phyloP scores from a whole-genome alignment of 495 filamentous ascomycete genomes.

The Cryomyces antarcticus region DNA sequence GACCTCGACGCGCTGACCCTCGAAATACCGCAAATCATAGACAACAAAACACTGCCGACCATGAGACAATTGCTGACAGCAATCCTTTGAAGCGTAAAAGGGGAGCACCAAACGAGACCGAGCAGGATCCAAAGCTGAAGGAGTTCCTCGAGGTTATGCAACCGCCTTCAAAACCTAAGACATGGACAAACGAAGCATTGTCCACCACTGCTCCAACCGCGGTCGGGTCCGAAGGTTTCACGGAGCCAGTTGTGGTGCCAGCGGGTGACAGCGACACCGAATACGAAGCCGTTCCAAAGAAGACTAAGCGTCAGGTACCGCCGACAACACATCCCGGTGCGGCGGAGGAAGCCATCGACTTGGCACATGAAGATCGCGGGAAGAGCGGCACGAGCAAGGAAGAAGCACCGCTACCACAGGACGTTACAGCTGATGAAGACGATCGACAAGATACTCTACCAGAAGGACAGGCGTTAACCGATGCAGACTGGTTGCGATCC shows the following conservation, averaged over 20 bases:
- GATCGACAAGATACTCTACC: neutral
- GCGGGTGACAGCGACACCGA: slow-evolving; percentile 41
- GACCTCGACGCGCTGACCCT: neutral
- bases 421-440: neutral
- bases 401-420: neutral
- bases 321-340: neutral
- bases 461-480: slow-evolving; percentile 27
- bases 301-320: neutral
- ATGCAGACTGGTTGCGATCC: slow-evolving; percentile 83
- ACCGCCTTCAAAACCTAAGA: slow-evolving; percentile 41
- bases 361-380: neutral
- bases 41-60: neutral
- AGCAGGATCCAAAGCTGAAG: slow-evolving; percentile 54
- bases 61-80: neutral
- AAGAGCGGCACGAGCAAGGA: neutral
- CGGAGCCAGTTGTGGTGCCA: slow-evolving; percentile 9
- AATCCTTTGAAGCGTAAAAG: slow-evolving; percentile 35
- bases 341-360: neutral
- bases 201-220: neutral
- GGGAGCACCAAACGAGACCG: slow-evolving; percentile 20
- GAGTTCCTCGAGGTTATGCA: slow-evolving; percentile 79
- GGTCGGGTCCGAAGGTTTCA: neutral
- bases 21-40: neutral
- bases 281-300: slow-evolving; percentile 37
- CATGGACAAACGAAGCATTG: slow-evolving; percentile 38